Conservation (phyloP, 129 eudicot species). For the Chrysanthemum lavandulifolium region DNA sequence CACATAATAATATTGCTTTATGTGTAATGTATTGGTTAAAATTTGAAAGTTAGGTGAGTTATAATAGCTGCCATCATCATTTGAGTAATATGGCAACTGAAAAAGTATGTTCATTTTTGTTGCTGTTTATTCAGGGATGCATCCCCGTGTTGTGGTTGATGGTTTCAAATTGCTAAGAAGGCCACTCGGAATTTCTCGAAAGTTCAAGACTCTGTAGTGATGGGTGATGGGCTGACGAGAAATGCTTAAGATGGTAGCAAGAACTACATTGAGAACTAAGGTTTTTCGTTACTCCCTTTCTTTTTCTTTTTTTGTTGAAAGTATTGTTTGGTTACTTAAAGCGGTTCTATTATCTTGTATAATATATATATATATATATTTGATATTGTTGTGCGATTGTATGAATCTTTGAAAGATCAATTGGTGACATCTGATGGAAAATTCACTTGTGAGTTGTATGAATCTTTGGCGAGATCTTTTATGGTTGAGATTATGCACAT, state of each 20-base stretch:
- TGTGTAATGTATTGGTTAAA: too few relatives aligned
- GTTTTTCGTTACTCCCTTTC: slow-evolving; percentile 13
- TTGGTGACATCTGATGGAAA: too few relatives aligned
- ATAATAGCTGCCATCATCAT: too few relatives aligned
- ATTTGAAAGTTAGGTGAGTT: too few relatives aligned
- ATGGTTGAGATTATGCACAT: too few relatives aligned
- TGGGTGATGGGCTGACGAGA: slow-evolving; percentile 88
- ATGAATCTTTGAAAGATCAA: too few relatives aligned
- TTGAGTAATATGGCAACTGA: background rate
- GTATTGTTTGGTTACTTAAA: background rate
- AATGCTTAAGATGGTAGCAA: slow-evolving; percentile 93
- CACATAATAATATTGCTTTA: too few relatives aligned
- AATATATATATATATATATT: too few relatives aligned
- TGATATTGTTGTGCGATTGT: too few relatives aligned
- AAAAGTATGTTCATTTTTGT: slow-evolving; percentile 4
- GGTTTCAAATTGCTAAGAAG: slow-evolving; percentile 95
- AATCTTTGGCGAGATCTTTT: too few relatives aligned
- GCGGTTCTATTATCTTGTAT: too few relatives aligned
- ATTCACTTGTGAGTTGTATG: too few relatives aligned
- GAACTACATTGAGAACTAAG: slow-evolving; percentile 96
- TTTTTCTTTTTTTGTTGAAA: background rate
- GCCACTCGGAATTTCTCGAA: slow-evolving; percentile 88
- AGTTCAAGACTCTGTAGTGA: slow-evolving; percentile 84
- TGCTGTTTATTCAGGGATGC: slow-evolving; percentile 71
- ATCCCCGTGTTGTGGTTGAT: slow-evolving; percentile 95